phyloP scores from a whole-genome alignment of 805 yeast genomes.

The Yarrowia bubula region DNA sequence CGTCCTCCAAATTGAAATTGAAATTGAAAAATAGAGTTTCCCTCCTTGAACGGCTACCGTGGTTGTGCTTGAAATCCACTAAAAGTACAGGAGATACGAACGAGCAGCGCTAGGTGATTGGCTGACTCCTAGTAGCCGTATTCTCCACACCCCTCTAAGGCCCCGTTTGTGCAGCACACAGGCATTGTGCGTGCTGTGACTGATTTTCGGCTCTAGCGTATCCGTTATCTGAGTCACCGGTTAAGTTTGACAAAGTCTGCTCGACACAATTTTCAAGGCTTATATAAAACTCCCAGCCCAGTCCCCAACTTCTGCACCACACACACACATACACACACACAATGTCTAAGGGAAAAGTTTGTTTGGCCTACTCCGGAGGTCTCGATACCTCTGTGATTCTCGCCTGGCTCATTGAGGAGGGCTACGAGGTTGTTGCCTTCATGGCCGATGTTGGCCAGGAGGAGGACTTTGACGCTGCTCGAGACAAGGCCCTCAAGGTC shows the following conservation, averaged over 20 bases:
- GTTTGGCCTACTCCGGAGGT: conserved; percentile 99
- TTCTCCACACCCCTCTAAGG: background rate
- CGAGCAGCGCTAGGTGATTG: background rate
- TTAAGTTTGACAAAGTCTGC: conserved; percentile 3
- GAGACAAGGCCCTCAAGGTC: conserved; percentile 90
- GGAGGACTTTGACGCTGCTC: conserved; percentile 97
- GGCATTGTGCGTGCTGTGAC: conserved; percentile 3
- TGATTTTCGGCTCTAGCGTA: conserved; percentile 3
- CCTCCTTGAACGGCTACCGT: background rate
- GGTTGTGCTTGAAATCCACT: background rate
- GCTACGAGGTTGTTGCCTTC: conserved; percentile 97
- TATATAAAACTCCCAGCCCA: conserved; percentile 10
- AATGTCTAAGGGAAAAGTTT: conserved; percentile 98
- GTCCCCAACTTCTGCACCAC: background rate
- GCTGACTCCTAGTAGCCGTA: background rate
- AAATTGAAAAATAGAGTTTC: background rate
- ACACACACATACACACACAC: conserved; percentile 18
- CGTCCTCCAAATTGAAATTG: background rate
- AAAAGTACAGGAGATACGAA: background rate
- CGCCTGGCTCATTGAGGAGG: conserved; percentile 97
- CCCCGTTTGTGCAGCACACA: background rate
- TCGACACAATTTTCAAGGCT: conserved; percentile 5
- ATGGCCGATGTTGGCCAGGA: conserved; percentile 99
- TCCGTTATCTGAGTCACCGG: conserved; percentile 26
- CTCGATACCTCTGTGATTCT: conserved; percentile 95